phyloP scores from a whole-genome alignment of 2,329 filamentous ascomycete species.

The Cryphonectria carpinicola region DNA sequence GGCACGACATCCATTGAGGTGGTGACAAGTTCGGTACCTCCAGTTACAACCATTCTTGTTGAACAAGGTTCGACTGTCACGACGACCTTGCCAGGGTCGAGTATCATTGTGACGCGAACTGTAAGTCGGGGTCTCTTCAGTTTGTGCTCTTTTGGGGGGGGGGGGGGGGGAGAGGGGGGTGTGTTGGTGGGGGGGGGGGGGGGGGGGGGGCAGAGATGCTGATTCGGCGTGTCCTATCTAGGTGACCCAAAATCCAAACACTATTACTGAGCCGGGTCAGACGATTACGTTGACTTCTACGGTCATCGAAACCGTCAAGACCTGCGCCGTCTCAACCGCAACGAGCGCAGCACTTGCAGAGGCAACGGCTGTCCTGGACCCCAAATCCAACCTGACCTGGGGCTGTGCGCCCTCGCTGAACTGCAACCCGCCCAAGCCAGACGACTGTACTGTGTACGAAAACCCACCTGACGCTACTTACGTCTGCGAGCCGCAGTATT shows the following conservation, averaged over 20 bases:
- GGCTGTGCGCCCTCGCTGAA: constrained; percentile 58
- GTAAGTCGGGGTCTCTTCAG: background rate
- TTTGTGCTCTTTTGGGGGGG: background rate
- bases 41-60: constrained; percentile 35
- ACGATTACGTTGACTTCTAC: constrained; percentile 40
- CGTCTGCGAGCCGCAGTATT: constrained; percentile 50
- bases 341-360: constrained; percentile 28
- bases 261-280: constrained; percentile 32
- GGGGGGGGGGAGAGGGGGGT: no score
- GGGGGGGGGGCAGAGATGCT: background rate
- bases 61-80: constrained; percentile 32
- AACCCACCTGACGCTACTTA: constrained; percentile 51
- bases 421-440: constrained; percentile 56
- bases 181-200: no score
- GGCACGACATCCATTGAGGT: constrained; percentile 16
- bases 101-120: constrained; percentile 30
- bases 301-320: constrained; percentile 39
- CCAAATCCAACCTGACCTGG: constrained; percentile 51
- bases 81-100: constrained; percentile 33
- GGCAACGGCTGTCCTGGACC: constrained; percentile 35
- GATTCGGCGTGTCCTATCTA: background rate
- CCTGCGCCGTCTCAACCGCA: constrained; percentile 52
- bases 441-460: constrained; percentile 55
- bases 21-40: constrained; percentile 29
- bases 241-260: constrained; percentile 21